Evolutionary conservation across 768 basidiomycete species (phyloP).

Genomic region (Pisolithus tinctorius): DNA sequence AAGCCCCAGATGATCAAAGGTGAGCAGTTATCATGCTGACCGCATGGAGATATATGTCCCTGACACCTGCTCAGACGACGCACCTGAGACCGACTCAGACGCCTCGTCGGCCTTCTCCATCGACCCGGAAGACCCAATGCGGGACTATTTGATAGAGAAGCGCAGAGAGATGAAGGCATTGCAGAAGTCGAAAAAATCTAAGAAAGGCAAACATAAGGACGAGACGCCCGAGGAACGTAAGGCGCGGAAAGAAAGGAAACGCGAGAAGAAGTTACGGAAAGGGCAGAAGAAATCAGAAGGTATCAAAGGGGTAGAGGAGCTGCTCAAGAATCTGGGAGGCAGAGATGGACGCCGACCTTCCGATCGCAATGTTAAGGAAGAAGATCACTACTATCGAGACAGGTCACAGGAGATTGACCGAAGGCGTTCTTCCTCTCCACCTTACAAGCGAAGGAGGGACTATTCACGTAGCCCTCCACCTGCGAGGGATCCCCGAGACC

Average conservation of each 20-base stretch:
- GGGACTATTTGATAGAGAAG: conserved; percentile 79
- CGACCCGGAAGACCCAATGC: conserved; percentile 98
- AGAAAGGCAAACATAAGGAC: conserved; percentile 62
- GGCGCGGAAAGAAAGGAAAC: conserved; percentile 68
- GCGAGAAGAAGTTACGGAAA: conserved; percentile 58
- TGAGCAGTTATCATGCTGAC: conserved; percentile 23
- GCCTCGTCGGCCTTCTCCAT: conserved; percentile 59
- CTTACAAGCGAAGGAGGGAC: background rate
- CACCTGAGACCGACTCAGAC: conserved; percentile 57
- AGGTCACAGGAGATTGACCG: conserved; percentile 6
- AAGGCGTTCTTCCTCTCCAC: conserved; percentile 13
- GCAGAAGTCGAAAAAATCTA: conserved; percentile 52
- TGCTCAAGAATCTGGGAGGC: conserved; percentile 46
- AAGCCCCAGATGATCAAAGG: conserved; percentile 67
- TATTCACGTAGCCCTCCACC: conserved; percentile 3
- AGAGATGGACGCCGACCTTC: conserved; percentile 6
- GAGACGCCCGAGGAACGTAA: conserved; percentile 77
- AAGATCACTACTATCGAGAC: conserved; percentile 1
- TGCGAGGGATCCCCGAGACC: conserved; percentile 3
- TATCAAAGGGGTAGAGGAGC: conserved; percentile 58
- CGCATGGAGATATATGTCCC: background rate
- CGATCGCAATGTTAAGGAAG: conserved; percentile 3
- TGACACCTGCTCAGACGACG: conserved; percentile 35
- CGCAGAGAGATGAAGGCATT: conserved; percentile 62
- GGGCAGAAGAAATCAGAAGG: conserved; percentile 49